Percentiles rank a stretch among this genome's conserved stretches.
Evolutionary conservation across 2,329 filamentous ascomycete species (phyloP).

Genomic region (Fusarium heterosporum): DNA sequence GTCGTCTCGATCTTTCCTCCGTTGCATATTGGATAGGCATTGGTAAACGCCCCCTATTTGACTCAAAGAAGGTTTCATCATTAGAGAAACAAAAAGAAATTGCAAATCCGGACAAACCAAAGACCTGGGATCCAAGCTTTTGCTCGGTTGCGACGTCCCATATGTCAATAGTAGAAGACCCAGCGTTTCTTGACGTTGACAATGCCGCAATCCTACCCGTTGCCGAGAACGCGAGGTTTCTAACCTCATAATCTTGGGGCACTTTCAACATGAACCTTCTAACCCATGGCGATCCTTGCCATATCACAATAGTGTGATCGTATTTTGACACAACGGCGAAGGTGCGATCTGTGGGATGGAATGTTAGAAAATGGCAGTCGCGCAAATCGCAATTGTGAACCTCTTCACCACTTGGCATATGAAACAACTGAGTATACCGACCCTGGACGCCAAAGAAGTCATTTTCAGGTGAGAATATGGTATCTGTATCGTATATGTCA

Average conservation of each 20-base stretch:
- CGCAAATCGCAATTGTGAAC: not conserved
- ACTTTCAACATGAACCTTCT: not conserved
- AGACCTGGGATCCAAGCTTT: not conserved
- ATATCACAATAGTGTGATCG: not conserved
- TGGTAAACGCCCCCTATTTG: not conserved
- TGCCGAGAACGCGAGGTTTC: not conserved
- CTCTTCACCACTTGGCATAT: not conserved
- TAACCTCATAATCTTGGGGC: not conserved
- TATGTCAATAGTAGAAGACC: not conserved
- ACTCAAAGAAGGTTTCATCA: not conserved
- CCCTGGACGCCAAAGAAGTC: not conserved
- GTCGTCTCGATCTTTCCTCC: accelerated
- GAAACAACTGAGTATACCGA: not conserved
- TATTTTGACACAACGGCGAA: not conserved
- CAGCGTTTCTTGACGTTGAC: accelerated
- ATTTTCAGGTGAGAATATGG: not conserved
- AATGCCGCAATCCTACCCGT: not conserved
- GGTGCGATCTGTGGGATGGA: not conserved
- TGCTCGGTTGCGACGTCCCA: not conserved
- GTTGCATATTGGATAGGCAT: not conserved
- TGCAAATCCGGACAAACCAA: not conserved
- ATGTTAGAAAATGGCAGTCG: not conserved
- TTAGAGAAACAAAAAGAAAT: not conserved
- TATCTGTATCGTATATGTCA: not conserved
- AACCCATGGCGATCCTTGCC: not conserved